Base-by-base conservation (phyloP, 306 rosid species). In the Rosa lucieae region DNA sequence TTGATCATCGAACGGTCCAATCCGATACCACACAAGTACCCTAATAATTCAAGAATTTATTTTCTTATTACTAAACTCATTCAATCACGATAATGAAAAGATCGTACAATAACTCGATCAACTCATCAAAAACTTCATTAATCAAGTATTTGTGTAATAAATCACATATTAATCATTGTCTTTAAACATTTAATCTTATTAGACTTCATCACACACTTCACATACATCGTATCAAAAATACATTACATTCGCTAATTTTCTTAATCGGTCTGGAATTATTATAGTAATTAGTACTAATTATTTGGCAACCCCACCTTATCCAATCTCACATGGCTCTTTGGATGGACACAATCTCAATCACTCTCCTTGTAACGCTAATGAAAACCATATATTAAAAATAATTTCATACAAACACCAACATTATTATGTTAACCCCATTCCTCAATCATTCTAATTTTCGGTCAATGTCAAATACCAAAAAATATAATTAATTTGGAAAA, bases 281-380 rank as follows among this genome's bases (percentile, higher is more conserved):
- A 66, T 39, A 35, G 70, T 66, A 66, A 8, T 10, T 8, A n/a
- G 18, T 2, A 68, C 17, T 46, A 21, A 70, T 70, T 13, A 29
- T 12, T 5, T 32, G 9, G 5, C 26, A 32, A 35, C 75, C 72
- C 75, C 15, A 72, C 65, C 47, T 76, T 76, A 62, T 62, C 71
- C 71, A 75, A 26, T 62, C 72, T 62, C 79, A 76, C 72, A 29
- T 75, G 79, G 14, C 32, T 9, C 3, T 17, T 8, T 23, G 20
- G 21, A 13, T 29, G n/a, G 12, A 21, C 59, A 26, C 71, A 15
- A 29, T 26, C 43, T 20, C 35, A 26, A 29, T 75, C 59, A 46
- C 5, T 75, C 29, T 8, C 9, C 10, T 55, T 7, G 14, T 5
- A 21, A 56, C 9, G 21, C 32, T 74, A 3, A 74, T 6, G 67